Conservation (phyloP, 2,329 filamentous ascomycete species). For the Penicillium sp. region DNA sequence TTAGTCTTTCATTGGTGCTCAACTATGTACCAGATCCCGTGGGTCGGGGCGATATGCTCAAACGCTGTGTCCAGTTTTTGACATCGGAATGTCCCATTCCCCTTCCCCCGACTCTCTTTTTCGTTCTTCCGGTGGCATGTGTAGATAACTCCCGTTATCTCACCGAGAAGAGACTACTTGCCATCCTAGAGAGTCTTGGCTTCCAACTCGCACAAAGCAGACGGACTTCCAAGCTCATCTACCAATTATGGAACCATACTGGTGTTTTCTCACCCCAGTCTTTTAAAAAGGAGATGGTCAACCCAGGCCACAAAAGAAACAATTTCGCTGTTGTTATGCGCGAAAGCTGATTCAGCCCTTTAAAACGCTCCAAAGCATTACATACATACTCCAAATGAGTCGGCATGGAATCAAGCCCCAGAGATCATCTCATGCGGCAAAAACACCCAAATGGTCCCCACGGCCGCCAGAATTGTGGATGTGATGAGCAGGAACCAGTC, state of each 20-base stretch:
- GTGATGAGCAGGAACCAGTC: conserved; percentile 69
- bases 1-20: conserved; percentile 87
- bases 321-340: conserved; percentile 81
- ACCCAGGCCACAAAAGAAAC: conserved; percentile 74
- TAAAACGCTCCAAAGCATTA: background rate
- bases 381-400: background rate
- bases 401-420: conserved; percentile 30
- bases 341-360: conserved; percentile 15
- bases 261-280: conserved; percentile 28
- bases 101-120: conserved; percentile 64
- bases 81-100: conserved; percentile 32
- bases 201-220: conserved; percentile 68
- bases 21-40: conserved; percentile 85
- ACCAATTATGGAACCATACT: conserved; percentile 75
- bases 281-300: conserved; percentile 74
- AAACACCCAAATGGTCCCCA: conserved; percentile 87
- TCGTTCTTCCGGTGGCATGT: conserved; percentile 87
- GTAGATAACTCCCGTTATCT: conserved; percentile 89
- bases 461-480: conserved; percentile 67
- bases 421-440: conserved; percentile 75
- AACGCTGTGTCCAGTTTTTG: conserved; percentile 71
- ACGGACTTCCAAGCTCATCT: conserved; percentile 78
- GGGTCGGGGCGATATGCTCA: conserved; percentile 80
- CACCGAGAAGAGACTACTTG: conserved; percentile 65
- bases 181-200: conserved; percentile 76